Percentiles rank a stretch among this genome's conserved stretches.
Conservation (phyloP, 108 stramenopile genomes). For the Aurantiochytrium sp. region DNA sequence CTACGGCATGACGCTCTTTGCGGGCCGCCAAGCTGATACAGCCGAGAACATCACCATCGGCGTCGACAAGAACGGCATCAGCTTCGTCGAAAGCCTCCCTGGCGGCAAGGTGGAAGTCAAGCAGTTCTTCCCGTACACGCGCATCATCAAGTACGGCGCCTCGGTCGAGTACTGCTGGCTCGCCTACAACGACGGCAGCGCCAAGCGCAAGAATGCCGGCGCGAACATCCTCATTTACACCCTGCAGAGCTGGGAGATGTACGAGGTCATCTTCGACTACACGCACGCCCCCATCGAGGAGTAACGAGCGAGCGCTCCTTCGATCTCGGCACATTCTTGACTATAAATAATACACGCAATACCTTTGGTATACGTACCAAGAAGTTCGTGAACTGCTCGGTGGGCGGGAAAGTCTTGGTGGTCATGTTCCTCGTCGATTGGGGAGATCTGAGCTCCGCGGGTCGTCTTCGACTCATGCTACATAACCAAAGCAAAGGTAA, state of each 20-base stretch:
- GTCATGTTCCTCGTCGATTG: too few relatives aligned
- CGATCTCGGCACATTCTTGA: too few relatives aligned
- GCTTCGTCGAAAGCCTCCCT: background rate
- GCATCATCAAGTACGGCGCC: slow-evolving; percentile 2
- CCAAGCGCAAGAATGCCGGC: background rate
- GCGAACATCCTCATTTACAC: slow-evolving; percentile 3
- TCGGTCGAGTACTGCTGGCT: slow-evolving; percentile 26
- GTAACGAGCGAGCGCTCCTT: too few relatives aligned
- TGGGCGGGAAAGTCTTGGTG: slow-evolving; percentile 12
- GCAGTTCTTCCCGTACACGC: background rate
- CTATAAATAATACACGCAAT: too few relatives aligned
- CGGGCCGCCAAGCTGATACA: background rate
- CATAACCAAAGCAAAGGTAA: too few relatives aligned
- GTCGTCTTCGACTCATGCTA: too few relatives aligned
- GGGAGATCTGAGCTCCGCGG: too few relatives aligned
- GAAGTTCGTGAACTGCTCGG: background rate
- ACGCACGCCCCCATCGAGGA: too few relatives aligned
- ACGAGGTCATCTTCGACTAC: slow-evolving; percentile 25
- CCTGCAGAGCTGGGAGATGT: slow-evolving; percentile 26
- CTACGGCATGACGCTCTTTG: slow-evolving; percentile 25
- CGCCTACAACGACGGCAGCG: background rate
- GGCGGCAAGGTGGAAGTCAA: background rate
- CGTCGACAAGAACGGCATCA: background rate
- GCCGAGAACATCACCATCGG: background rate
- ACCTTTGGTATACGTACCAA: too few relatives aligned